Evolutionary conservation across 306 rosid species (phyloP), one percentile per base, ranked within the genome.

Genomic region (Ceratonia siliqua): DNA sequence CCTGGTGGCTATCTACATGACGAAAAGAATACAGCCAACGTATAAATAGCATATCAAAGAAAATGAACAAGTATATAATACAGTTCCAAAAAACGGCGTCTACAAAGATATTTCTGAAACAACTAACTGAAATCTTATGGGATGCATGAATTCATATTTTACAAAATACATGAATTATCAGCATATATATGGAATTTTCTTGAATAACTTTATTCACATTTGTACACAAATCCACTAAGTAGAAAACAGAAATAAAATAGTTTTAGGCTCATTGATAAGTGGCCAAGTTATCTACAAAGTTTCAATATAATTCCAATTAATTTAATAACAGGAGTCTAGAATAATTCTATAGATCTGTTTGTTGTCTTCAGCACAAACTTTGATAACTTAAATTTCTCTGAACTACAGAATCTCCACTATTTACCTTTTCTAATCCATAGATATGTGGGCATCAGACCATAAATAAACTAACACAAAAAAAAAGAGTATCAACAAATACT

Each of bases 1-100:
- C 84, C 98, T 89, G 4, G 98, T 91, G 73, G 97, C 83, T 81
- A 91, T 76, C 98, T 94, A 84, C 83, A 81, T 58, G 68, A 64
- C 6, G 45, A n/a, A 69, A 73, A 79, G 25, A 56, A 57, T 50
- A 50, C 68, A 61, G 9, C 61, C 75, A 68, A 3, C n/a, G 13
- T 57, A 66, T 18, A 45, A 48, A 72, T 72, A 59, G 58, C 56
- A 32, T 17, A 57, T 46, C 68, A 71, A 62, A 17, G 22, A 70
- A 30, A 30, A 27, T 2, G 18, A 28, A 56, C 28, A 49, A 12
- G 32, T n/a, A 9, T 33, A 12, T 28, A 21, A 67, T 28, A 38
- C 32, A 27, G 75, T 33, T 9, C 21, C 21, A 49, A 39, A 56
- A 46, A 55, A 15, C 45, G 43, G 61, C n/a, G 24, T 22, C 30